Percentiles rank a stretch among this genome's conserved stretches.
These are phyloP conservation scores for Ustilago nuda DNA, from an alignment of 1,284 basidiomycete genomes.

Conservation along the genomic window DNA sequence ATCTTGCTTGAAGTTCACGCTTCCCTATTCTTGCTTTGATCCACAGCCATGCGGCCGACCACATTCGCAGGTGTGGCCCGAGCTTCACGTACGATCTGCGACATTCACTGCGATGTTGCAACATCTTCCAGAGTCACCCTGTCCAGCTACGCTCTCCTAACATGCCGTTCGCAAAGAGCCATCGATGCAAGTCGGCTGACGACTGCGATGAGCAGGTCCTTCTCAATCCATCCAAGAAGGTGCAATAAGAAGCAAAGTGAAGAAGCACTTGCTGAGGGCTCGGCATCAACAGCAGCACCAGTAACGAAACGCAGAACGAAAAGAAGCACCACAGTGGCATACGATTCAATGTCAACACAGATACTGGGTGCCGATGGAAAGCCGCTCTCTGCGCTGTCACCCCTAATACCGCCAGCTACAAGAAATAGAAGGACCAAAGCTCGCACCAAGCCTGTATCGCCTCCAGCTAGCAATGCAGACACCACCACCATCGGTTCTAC, in stretches of 20 bases:
- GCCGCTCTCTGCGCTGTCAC: slow-evolving; percentile 18
- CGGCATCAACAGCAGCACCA: background rate
- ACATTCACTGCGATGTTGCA: no score
- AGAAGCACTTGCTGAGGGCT: background rate
- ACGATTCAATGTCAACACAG: slow-evolving; percentile 23
- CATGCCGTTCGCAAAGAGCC: no score
- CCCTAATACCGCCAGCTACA: slow-evolving; percentile 1
- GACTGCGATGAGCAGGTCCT: background rate
- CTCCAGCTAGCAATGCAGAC: no score
- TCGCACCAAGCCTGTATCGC: background rate
- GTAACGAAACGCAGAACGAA: slow-evolving; percentile 3
- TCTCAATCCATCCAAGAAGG: background rate
- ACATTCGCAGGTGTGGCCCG: no score
- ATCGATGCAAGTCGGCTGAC: no score
- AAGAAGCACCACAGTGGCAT: slow-evolving; percentile 29
- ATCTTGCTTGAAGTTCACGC: no score
- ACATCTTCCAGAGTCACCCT: no score
- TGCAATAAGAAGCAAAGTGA: background rate
- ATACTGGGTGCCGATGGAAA: slow-evolving; percentile 19
- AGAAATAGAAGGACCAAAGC: slow-evolving; percentile 12
- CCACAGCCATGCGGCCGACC: no score
- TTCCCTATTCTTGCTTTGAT: no score
- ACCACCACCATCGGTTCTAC: no score
- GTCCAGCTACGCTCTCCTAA: background rate
- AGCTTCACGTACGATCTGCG: no score